These are phyloP conservation scores for Hirschioporus abietinus DNA, from an alignment of 768 basidiomycete genomes.

Conservation along the genomic window DNA sequence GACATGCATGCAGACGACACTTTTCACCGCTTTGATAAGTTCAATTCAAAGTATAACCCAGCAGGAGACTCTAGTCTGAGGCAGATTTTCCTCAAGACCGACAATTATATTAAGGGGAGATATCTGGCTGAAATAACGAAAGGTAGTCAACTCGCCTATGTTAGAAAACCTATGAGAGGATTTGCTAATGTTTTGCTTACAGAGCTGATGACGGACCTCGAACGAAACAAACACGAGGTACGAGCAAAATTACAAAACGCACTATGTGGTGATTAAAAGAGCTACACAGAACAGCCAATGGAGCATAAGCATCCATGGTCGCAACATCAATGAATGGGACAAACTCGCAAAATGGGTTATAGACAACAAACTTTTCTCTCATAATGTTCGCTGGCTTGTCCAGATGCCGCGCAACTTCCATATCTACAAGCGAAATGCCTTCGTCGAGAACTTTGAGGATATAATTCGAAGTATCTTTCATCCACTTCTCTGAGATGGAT, in stretches of 20 bases:
- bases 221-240: conserved; percentile 98
- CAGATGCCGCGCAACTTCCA: conserved; percentile 94
- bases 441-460: conserved; percentile 83
- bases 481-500: not conserved
- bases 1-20: conserved; percentile 99
- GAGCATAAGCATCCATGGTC: conserved; percentile 94
- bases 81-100: conserved; percentile 98
- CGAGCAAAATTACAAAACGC: conserved; percentile 4
- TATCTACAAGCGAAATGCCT: conserved; percentile 86
- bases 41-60: conserved; percentile 96
- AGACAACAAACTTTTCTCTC: conserved; percentile 87
- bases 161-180: not conserved
- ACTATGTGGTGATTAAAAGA: not conserved
- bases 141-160: conserved; percentile 40
- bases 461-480: conserved; percentile 72
- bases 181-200: conserved; percentile 7
- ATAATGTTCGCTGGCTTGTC: conserved; percentile 97
- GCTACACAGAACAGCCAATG: conserved; percentile 82
- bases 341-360: conserved; percentile 97
- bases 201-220: conserved; percentile 98
- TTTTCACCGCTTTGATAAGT: conserved; percentile 98
- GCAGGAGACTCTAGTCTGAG: conserved; percentile 91
- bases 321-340: conserved; percentile 86
- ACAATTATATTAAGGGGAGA: conserved; percentile 87
- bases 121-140: conserved; percentile 94